Base-by-base conservation (phyloP, 2,329 filamentous ascomycete genomes). In the Stylonectria norvegica region DNA sequence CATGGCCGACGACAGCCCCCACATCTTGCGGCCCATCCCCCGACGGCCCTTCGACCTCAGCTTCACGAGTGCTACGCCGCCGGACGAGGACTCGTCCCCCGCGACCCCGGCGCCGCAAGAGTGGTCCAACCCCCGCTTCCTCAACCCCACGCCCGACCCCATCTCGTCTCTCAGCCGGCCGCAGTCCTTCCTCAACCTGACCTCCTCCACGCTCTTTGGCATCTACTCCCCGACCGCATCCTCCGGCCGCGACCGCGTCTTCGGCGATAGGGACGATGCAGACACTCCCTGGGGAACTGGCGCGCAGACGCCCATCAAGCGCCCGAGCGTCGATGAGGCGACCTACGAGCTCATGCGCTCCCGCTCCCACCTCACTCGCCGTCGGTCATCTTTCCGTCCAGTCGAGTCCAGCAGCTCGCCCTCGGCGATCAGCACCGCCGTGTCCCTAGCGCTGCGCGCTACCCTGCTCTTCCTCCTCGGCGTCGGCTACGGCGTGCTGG, bases 161-260 rank as follows among this genome's bases (percentile, higher is more conserved):
- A 35, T 20, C 27, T 9, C 14, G 14, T 56, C 34, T 67, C 75
- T 80, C 50, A 83, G 78, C 58, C 81, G 87, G 43, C 86, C 83
- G 17, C 81, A 85, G 50, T 95, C 89, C 8, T 78, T 89, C 42
- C 71, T 89, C 58, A 95, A 96, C 61, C 75, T 98, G 45, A 95
- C 89, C 4, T 84, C 86, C 8, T 90, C 89, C 2, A 95, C 93
- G 0, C 77, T 98, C 5, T 86, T 85, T 53, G 91, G 93, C 39
- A 98, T 98, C 57, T 98, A 95, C 70, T 83, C 82, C 9, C 81
- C 81, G 5, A 78, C 79, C 1, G 74, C 76, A 20, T 77, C 78
- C 45, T 76, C 77, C 42, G 70, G 76, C 31, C 64, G 65, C 48
- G 66, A 75, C 50, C 63, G 71, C 56, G 59, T 60, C 42, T 61